Conservation (phyloP, 768 basidiomycete genomes). For the Calocera cornea region DNA sequence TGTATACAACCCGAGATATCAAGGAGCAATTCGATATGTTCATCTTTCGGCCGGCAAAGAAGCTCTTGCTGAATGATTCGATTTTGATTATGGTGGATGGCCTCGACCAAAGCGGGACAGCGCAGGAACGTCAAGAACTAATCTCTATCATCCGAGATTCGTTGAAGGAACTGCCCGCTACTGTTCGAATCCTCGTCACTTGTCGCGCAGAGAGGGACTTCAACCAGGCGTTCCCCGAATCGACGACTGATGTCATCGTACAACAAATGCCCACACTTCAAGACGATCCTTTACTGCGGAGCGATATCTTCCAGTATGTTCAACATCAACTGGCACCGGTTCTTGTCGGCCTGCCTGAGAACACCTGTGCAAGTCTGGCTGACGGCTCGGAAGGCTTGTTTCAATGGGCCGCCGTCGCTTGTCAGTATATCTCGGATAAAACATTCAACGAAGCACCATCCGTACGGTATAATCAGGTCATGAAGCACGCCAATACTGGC, state of each 20-base stretch:
- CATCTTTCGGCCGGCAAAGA: background rate
- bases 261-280: background rate
- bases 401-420: background rate
- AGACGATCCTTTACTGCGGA: background rate
- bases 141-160: background rate
- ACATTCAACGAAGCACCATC: background rate
- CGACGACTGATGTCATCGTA: background rate
- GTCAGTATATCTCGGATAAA: background rate
- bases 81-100: background rate
- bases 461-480: background rate
- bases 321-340: background rate
- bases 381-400: background rate
- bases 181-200: background rate
- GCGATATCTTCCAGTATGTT: background rate
- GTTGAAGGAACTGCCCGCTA: background rate
- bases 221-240: background rate
- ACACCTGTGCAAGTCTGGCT: background rate
- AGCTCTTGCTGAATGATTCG: background rate
- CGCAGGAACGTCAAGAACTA: background rate
- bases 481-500: background rate
- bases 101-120: background rate
- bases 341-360: background rate
- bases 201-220: background rate
- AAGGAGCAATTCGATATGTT: background rate
- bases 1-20: background rate